Percentiles rank a stretch among this genome's conserved stretches.
Conservation (phyloP, 2,329 filamentous ascomycete genomes). For the Emergomyces pasteurianus region DNA sequence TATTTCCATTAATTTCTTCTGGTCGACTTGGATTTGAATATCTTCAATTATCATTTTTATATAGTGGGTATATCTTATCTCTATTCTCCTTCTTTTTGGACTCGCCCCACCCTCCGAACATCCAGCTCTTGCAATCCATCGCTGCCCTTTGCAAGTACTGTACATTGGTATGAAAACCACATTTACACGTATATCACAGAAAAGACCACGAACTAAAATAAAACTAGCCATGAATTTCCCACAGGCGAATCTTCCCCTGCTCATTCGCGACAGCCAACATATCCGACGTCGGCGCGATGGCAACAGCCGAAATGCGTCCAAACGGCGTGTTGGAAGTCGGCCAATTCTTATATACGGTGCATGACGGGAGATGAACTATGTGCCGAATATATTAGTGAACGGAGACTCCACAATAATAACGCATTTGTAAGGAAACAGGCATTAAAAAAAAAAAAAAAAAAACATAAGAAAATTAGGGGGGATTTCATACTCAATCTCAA, state of each 20-base stretch:
- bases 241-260: slow-evolving; percentile 72
- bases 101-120: neutral
- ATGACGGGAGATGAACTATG: slow-evolving; percentile 72
- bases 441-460: neutral
- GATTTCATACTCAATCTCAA: slow-evolving; percentile 48
- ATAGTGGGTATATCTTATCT: neutral
- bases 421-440: neutral
- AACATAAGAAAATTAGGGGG: too few species aligned
- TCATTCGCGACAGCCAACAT: slow-evolving; percentile 82
- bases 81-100: neutral
- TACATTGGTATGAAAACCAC: neutral
- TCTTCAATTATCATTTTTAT: neutral
- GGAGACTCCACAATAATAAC: neutral
- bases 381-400: neutral
- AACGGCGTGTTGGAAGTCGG: slow-evolving; percentile 82
- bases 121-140: neutral
- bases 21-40: neutral
- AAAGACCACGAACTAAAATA: neutral
- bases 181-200: neutral
- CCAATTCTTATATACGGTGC: slow-evolving; percentile 95
- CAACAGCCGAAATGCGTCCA: slow-evolving; percentile 65
- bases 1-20: too few species aligned
- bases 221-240: slow-evolving; percentile 68
- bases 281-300: slow-evolving; percentile 54
- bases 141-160: neutral